A percentile compares a stretch with the other conserved stretches of the same genome.
These are phyloP conservation scores for Tetrapisispora fleetii DNA, from an alignment of 805 yeast genomes.

Conservation along the genomic window DNA sequence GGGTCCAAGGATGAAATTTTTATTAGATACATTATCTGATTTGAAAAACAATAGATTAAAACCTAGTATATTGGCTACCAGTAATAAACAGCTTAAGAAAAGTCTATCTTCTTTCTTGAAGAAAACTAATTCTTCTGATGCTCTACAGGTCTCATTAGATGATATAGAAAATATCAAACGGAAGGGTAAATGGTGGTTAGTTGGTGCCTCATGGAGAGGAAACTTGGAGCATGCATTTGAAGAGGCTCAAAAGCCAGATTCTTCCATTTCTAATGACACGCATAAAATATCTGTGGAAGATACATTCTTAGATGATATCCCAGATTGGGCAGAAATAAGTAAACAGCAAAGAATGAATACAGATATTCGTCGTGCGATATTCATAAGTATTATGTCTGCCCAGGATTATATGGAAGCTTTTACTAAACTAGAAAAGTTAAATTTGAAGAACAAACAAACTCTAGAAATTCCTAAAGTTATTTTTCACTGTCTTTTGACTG, in stretches of 20 bases:
- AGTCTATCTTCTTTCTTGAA: constrained; percentile 46
- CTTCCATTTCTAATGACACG: constrained; percentile 11
- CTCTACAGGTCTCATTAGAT: constrained; percentile 65
- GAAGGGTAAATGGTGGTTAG: constrained; percentile 97
- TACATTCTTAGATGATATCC: constrained; percentile 57
- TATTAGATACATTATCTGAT: constrained; percentile 76
- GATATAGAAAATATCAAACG: constrained; percentile 72
- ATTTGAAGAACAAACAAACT: constrained; percentile 69
- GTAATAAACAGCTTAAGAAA: constrained; percentile 32
- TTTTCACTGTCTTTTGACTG: constrained; percentile 77
- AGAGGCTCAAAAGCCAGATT: constrained; percentile 13
- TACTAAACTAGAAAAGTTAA: constrained; percentile 68
- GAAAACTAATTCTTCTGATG: constrained; percentile 36
- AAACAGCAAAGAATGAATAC: constrained; percentile 87
- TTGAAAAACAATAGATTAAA: constrained; percentile 78
- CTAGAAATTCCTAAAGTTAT: constrained; percentile 80
- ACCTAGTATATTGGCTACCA: constrained; percentile 26
- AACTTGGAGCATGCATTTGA: constrained; percentile 28
- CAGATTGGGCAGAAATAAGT: constrained; percentile 86
- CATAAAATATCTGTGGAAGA: constrained; percentile 37
- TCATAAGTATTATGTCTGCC: constrained; percentile 91
- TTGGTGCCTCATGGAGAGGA: constrained; percentile 97
- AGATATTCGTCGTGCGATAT: constrained; percentile 86
- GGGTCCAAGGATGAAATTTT: constrained; percentile 63
- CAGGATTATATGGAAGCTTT: constrained; percentile 85